Evolutionary conservation across 768 basidiomycete genomes (phyloP).

Genomic region (Pisolithus marmoratus): DNA sequence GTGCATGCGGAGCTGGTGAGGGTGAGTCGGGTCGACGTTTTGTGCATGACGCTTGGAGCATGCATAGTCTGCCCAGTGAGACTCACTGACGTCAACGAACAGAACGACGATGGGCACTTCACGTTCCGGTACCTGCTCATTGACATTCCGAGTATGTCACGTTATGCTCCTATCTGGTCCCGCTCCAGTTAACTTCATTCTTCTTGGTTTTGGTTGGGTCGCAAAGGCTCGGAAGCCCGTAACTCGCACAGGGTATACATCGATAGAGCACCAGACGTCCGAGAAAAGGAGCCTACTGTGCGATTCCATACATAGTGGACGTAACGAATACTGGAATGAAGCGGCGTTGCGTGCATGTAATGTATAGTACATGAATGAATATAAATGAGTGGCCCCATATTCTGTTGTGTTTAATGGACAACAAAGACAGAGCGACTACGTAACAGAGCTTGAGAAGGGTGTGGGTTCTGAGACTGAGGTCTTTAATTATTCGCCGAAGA

Average conservation of each 20-base stretch:
- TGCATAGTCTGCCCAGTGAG: constrained; percentile 2
- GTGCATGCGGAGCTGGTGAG: constrained; percentile 74
- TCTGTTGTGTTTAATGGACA: constrained; percentile 9
- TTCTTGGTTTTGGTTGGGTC: constrained; percentile 8
- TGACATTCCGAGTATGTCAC: constrained; percentile 68
- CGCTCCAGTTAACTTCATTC: constrained; percentile 1
- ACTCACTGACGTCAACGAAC: constrained; percentile 9
- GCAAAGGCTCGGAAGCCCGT: constrained; percentile 53
- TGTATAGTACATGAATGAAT: constrained; percentile 20
- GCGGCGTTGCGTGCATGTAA: constrained; percentile 16
- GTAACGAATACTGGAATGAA: constrained; percentile 12
- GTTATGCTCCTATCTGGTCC: constrained; percentile 15
- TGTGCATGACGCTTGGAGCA: not conserved
- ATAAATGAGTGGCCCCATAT: constrained; percentile 20
- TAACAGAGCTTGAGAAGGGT: constrained; percentile 1
- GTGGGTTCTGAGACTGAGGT: constrained; percentile 5
- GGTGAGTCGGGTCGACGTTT: constrained; percentile 37
- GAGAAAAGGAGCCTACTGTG: constrained; percentile 68
- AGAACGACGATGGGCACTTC: constrained; percentile 77
- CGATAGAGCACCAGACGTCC: constrained; percentile 57
- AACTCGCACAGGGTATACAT: constrained; percentile 66
- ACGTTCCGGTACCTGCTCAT: constrained; percentile 72
- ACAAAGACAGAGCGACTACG: not conserved
- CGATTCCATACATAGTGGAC: constrained; percentile 45
- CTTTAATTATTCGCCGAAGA: constrained; percentile 75